Evolutionary conservation across 148 eudicot genomes (phyloP).

Genomic region (Rhododendron simsii): DNA sequence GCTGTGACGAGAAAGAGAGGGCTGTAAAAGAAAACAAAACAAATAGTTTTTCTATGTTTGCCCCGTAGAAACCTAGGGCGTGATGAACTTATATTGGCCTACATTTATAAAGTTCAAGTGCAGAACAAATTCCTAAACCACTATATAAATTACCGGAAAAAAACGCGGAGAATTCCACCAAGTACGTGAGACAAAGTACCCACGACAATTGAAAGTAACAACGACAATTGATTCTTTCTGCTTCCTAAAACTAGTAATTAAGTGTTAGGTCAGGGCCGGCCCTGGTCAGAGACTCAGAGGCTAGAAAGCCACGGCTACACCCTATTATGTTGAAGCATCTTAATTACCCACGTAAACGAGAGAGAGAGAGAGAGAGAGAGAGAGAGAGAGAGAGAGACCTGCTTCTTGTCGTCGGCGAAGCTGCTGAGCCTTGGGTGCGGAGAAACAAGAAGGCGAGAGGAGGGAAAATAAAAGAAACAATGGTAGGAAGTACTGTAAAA

Average conservation of each 20-base stretch:
- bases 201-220: not conserved
- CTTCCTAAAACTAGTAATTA: not conserved
- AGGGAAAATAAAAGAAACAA: not conserved
- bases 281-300: not conserved
- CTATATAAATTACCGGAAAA: not conserved
- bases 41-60: not conserved
- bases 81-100: not conserved
- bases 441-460: not conserved
- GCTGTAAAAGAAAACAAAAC: not conserved
- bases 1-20: no score
- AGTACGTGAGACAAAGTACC: not conserved
- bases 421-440: not conserved
- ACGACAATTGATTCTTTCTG: not conserved
- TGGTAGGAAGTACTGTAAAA: no score
- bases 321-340: not conserved
- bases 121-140: not conserved
- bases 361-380: not conserved
- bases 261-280: not conserved
- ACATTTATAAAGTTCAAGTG: not conserved
- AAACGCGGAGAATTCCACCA: not conserved
- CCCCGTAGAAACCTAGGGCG: not conserved
- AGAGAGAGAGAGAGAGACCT: not conserved
- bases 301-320: not conserved
- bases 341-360: not conserved
- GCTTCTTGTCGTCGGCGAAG: not conserved